Percentiles rank a stretch among this genome's conserved stretches.
Conservation (phyloP, 2,329 filamentous ascomycete species). For the Stachybotrys chartarum region DNA sequence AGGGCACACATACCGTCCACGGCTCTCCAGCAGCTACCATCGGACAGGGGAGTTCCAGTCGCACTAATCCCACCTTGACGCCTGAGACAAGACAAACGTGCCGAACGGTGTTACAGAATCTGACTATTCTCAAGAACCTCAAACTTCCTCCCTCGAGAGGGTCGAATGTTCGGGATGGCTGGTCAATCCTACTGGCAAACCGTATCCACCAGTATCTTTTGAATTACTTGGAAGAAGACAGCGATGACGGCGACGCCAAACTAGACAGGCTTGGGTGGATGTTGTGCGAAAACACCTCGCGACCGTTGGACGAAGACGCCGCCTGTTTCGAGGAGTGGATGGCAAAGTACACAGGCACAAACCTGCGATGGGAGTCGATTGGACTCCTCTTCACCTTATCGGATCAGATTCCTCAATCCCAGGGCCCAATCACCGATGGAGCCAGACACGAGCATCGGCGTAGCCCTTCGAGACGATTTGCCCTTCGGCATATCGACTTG, state of each 20-base stretch:
- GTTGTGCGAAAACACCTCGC: conserved; percentile 29
- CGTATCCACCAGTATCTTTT: conserved; percentile 24
- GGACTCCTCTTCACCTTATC: conserved; percentile 25
- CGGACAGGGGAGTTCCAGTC: background rate
- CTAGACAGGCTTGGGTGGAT: conserved; percentile 27
- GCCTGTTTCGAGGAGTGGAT: conserved; percentile 28
- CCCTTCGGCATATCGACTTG: conserved; percentile 9
- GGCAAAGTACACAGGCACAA: conserved; percentile 27
- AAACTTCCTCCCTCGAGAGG: conserved; percentile 20
- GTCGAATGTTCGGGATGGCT: background rate
- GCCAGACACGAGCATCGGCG: conserved; percentile 6
- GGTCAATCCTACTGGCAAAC: conserved; percentile 4
- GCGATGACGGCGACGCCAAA: conserved; percentile 12
- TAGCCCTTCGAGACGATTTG: conserved; percentile 5
- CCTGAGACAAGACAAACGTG: conserved; percentile 20
- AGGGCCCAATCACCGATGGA: background rate
- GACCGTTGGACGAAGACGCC: conserved; percentile 26
- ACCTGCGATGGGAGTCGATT: conserved; percentile 36
- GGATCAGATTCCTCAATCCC: background rate
- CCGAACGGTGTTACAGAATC: conserved; percentile 26
- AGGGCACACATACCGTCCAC: background rate
- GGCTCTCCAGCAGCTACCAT: background rate
- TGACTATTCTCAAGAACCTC: conserved; percentile 18
- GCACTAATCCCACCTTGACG: background rate
- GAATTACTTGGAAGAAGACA: conserved; percentile 18